Evolutionary conservation across 2,329 filamentous ascomycete species (phyloP), one percentile per base, ranked within the genome.

Genomic region (Aureobasidium sp.): DNA sequence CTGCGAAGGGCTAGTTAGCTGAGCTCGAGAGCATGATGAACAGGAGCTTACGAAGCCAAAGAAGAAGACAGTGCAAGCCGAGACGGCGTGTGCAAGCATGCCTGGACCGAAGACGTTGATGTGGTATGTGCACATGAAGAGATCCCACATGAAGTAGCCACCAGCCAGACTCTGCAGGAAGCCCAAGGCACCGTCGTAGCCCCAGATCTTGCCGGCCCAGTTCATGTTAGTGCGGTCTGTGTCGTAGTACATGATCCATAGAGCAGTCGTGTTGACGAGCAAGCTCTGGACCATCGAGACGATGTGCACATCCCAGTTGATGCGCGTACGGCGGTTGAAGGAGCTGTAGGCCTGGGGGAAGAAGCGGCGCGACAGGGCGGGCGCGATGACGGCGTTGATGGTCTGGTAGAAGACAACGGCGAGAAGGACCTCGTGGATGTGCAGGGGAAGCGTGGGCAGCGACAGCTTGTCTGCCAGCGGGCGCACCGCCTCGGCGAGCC

Each of bases 221-320:
- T 83, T 77, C 84, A 90, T 89, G 9, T 76, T 76, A 67, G 75
- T 78, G 63, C 89, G 81, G 73, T 91, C 88, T 44, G 85, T 77
- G 72, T 94, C 90, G 45, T 71, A 75, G 61, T 78, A 79, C 75
- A 91, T 89, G 62, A 89, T 82, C 81, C 85, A 92, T 17, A 94
- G 75, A n/a, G 89, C 88, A 35, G 92, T 76, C 52, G 67, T 72
- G 72, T 87, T 90, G 76, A 95, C 89, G 61, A 90, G 75, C 35
- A 81, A 77, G 71, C 85, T 87, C 79, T 95, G 90, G 61, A 90
- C 79, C 67, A 94, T 82, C n/a, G 88, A 91, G 35, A 94, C 90
- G 61, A 93, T 86, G 71, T 93, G 90, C 27, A 91, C 87, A 72
- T 95, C 85, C 90, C 90, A 94, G 79, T 89, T 94, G 65, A 91